These are phyloP conservation scores for Cercospora nicotianae DNA, from an alignment of 2,329 filamentous ascomycete species.

Conservation along the genomic window DNA sequence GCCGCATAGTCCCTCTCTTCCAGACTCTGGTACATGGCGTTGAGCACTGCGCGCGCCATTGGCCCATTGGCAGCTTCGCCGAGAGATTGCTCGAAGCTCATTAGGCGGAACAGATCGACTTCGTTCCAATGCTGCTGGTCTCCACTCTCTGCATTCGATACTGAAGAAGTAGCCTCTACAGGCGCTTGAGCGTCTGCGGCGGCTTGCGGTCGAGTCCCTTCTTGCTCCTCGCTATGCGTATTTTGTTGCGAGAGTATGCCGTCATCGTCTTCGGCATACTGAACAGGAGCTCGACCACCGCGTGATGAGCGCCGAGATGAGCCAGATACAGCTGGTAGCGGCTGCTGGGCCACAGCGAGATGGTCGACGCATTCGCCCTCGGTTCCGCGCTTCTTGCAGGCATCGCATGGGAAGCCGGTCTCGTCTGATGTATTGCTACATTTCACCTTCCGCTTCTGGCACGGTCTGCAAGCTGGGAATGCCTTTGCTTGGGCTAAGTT, in stretches of 20 bases:
- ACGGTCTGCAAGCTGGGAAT: not conserved
- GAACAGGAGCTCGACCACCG: not conserved
- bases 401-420: not conserved
- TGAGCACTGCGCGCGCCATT: not conserved
- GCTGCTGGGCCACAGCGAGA: not conserved
- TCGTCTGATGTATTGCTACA: not conserved
- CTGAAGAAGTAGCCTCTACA: not conserved
- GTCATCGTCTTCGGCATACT: not conserved
- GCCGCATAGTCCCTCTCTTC: not conserved
- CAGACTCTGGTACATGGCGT: not conserved
- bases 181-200: not conserved
- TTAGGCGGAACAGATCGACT: not conserved
- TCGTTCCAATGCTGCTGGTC: not conserved
- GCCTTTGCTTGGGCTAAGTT: not conserved
- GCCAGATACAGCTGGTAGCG: not conserved
- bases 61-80: not conserved
- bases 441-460: not conserved
- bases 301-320: not conserved
- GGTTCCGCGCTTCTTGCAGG: not conserved
- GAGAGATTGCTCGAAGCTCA: not conserved
- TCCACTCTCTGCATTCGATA: not conserved
- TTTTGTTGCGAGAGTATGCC: too few species aligned
- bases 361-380: not conserved
- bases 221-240: too few species aligned
- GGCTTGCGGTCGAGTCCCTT: not conserved